Conservation (phyloP, 176 grass and related monocot genomes). For the Bromus sterilis region DNA sequence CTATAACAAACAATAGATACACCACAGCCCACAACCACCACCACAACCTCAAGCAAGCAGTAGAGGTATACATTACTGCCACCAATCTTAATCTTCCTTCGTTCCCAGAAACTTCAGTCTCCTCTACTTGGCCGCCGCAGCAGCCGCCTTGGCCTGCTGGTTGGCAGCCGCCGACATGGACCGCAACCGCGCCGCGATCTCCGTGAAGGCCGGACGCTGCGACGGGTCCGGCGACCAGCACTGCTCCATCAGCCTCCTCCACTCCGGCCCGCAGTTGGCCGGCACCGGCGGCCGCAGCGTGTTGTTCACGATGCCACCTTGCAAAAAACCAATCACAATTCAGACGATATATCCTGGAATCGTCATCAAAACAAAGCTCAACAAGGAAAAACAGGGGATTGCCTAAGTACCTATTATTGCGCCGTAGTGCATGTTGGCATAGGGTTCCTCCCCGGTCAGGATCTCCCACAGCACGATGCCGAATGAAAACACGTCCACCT, state of each 20-base stretch:
- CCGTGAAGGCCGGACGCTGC: conserved; percentile 69
- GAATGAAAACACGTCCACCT: conserved; percentile 83
- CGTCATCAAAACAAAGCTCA: too few relatives aligned
- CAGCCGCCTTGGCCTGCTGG: conserved; percentile 26
- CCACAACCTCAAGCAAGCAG: too few relatives aligned
- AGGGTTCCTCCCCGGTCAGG: conserved; percentile 65
- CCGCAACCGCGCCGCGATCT: conserved; percentile 64
- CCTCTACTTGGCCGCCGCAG: not conserved
- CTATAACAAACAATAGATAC: too few relatives aligned
- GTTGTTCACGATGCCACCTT: conserved; percentile 72
- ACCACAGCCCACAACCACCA: too few relatives aligned
- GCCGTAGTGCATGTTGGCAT: conserved; percentile 30
- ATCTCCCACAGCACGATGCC: conserved; percentile 85
- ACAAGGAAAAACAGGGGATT: too few relatives aligned
- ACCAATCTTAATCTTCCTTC: too few relatives aligned
- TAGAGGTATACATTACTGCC: too few relatives aligned
- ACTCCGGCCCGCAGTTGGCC: conserved; percentile 42
- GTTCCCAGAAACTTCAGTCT: not conserved
- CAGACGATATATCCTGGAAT: too few relatives aligned
- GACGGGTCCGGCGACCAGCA: conserved; percentile 71
- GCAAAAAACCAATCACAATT: not conserved
- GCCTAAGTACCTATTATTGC: conserved; percentile 79
- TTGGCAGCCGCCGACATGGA: conserved; percentile 62
- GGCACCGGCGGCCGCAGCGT: conserved; percentile 58
- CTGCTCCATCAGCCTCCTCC: conserved; percentile 62